Evolutionary conservation across 148 eudicot species (phyloP), one percentile per base, ranked within the genome.

Genomic region (Persicaria maculosa): DNA sequence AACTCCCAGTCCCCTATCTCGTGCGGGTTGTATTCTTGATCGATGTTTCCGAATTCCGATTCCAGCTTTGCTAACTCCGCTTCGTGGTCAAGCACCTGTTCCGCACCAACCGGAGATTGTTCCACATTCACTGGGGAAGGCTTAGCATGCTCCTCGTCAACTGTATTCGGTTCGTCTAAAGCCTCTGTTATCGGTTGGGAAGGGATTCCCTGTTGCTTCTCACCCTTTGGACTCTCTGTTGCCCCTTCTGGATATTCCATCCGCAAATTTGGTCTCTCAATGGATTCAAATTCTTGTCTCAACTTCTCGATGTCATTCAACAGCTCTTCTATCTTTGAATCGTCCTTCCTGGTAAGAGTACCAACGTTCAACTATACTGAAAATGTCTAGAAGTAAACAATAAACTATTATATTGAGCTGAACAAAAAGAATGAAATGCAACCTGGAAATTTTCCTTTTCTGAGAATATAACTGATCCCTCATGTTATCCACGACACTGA

Each of bases 401-500:
- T 5, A 15, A 5, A 46, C 19, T 25, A 44, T 46, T 70, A 78
- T 25, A 47, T 45, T 43, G 17, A 44, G 70, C 16, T 22, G 31
- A n/a, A 46, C 67, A 72, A 7, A 47, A 73, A 72, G 20, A 72
- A 48, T 0, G 20, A 72, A 62, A 70, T 50, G 7, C 65, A 54
- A 95, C 99, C 99, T 95, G 78, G 93, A 77, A 73, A 84, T 19
- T 76, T 74, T 87, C 75, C 84, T 92, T 50, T 83, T 82, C 80
- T 83, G 87, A 71, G 88, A 81, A 74, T 83, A 87, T 75, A 88
- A 87, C 80, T 90, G 97, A 82, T 88, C 98, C 84, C 85, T 95
- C 89, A 95, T 90, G 86, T 90, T 95, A 84, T 95, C 97, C 79
- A 92, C 97, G 31, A 95, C 96, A 76, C 99, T 92, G 81, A 95